Conservation (phyloP, 108 stramenopile species). For the Aurantiochytrium sp. region DNA sequence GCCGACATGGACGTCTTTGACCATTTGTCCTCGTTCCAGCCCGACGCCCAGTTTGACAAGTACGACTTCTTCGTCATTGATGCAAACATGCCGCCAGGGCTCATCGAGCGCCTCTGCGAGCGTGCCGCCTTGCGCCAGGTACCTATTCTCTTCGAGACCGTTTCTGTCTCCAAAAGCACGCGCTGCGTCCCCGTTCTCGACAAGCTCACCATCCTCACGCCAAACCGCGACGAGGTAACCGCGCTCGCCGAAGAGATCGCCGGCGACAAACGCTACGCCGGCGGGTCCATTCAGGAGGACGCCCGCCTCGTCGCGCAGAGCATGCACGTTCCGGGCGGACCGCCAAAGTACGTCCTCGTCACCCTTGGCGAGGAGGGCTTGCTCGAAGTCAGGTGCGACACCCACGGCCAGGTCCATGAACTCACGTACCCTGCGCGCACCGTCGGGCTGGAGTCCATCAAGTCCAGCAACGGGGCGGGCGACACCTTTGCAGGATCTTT, state of each 20-base stretch:
- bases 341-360: neutral
- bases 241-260: neutral
- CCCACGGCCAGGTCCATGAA: neutral
- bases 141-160: constrained; percentile 33
- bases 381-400: neutral
- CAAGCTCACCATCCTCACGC: neutral
- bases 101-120: neutral
- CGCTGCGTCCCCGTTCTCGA: neutral
- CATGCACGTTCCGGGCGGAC: neutral
- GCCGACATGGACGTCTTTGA: constrained; percentile 73
- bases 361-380: neutral
- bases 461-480: neutral
- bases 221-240: neutral
- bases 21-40: constrained; percentile 47
- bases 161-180: neutral
- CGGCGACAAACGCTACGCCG: constrained; percentile 7
- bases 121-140: neutral
- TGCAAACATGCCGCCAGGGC: constrained; percentile 59
- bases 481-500: constrained; percentile 23
- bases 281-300: neutral
- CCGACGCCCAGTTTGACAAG: neutral
- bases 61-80: constrained; percentile 66
- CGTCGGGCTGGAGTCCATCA: neutral
- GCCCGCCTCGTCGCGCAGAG: neutral
- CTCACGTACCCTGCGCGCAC: neutral